Evolutionary conservation across 306 rosid genomes (phyloP).

Genomic region (Biancaea sappan): DNA sequence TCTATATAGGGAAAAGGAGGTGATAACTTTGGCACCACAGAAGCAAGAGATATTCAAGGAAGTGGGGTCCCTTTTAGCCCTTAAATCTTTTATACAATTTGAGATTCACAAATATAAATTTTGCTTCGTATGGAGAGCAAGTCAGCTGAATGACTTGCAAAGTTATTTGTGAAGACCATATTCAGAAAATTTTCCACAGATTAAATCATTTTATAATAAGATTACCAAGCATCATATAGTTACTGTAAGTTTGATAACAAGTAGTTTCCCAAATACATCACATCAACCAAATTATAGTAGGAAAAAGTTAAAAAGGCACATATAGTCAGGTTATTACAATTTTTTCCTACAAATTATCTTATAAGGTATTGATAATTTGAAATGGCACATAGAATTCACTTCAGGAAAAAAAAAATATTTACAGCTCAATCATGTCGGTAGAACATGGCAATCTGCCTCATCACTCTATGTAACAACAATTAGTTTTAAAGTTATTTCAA

Average conservation of each 20-base stretch:
- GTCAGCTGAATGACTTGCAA: neutral
- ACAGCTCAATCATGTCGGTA: conserved; percentile 2
- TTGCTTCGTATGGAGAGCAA: neutral
- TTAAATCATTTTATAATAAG: neutral
- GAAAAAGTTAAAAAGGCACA: neutral
- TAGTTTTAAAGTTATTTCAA: conserved; percentile 42
- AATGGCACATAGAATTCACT: neutral
- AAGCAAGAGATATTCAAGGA: neutral
- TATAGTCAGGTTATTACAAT: conserved; percentile 2
- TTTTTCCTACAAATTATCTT: neutral
- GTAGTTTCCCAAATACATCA: conserved; percentile 6
- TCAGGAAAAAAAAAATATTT: neutral
- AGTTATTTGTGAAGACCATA: neutral
- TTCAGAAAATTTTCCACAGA: neutral
- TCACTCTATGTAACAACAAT: conserved; percentile 14
- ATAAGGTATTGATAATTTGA: neutral
- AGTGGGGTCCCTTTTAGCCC: neutral
- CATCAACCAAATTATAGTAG: neutral
- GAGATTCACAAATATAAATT: neutral
- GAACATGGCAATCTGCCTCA: neutral
- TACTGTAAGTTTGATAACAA: no score
- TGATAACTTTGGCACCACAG: neutral
- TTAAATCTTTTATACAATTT: neutral
- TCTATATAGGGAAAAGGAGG: neutral
- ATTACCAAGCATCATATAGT: neutral